These are phyloP conservation scores for Exophiala sp. DNA, from an alignment of 2,329 filamentous ascomycete species.

Conservation along the genomic window DNA sequence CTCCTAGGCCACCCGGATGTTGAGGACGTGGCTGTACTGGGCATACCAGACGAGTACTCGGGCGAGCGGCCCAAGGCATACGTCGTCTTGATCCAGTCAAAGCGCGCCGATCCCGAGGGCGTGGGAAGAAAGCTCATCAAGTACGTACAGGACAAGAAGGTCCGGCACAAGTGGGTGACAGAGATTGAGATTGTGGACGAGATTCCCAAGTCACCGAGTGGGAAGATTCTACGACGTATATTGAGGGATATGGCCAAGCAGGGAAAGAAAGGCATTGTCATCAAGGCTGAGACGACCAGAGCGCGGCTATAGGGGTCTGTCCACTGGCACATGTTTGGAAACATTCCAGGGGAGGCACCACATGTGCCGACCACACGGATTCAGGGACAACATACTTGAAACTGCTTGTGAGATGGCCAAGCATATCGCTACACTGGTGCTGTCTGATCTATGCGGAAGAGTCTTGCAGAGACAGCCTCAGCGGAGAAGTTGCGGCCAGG, in stretches of 20 bases:
- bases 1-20: slow-evolving; percentile 54
- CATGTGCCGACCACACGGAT: too few species aligned
- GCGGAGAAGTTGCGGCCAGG: too few species aligned
- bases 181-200: slow-evolving; percentile 46
- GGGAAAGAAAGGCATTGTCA: slow-evolving; percentile 22
- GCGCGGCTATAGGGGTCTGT: slow-evolving; percentile 25
- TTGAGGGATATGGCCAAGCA: slow-evolving; percentile 25
- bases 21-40: slow-evolving; percentile 53
- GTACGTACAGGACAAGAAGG: slow-evolving; percentile 39
- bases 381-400: too few species aligned
- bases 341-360: too few species aligned
- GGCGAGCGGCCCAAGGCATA: slow-evolving; percentile 55
- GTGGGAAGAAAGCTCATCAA: slow-evolving; percentile 22
- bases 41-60: slow-evolving; percentile 49
- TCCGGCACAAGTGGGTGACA: slow-evolving; percentile 32
- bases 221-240: slow-evolving; percentile 43
- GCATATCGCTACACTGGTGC: too few species aligned
- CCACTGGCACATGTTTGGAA: too few species aligned
- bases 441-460: too few species aligned
- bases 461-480: too few species aligned
- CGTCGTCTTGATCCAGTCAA: slow-evolving; percentile 35
- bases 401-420: too few species aligned
- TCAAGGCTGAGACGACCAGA: slow-evolving; percentile 22
- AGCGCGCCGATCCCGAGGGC: slow-evolving; percentile 11
- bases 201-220: slow-evolving; percentile 47